Percentiles rank a stretch among this genome's conserved stretches.
These are phyloP conservation scores for Yarrowia divulgata DNA, from an alignment of 805 yeast genomes.

Conservation along the genomic window DNA sequence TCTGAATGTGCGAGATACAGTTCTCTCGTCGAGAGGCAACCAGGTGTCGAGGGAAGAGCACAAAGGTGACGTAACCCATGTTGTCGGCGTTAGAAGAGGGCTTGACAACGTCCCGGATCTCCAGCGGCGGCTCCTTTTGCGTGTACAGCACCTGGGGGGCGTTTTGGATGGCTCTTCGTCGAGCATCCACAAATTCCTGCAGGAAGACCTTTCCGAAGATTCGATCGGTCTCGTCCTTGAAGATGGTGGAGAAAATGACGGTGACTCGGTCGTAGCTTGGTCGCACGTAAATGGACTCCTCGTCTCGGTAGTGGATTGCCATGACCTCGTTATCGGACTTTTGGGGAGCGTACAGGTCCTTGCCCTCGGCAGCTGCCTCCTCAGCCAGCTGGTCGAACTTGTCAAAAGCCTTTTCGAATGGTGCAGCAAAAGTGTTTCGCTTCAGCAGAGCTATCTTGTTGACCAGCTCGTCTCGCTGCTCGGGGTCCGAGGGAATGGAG, in stretches of 20 bases:
- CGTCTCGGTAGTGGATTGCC: slow-evolving; percentile 86
- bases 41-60: slow-evolving; percentile 60
- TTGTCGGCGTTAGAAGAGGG: slow-evolving; percentile 53
- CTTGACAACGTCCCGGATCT: slow-evolving; percentile 58
- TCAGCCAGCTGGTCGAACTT: slow-evolving; percentile 71
- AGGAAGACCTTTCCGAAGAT: slow-evolving; percentile 51
- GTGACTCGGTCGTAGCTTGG: slow-evolving; percentile 97
- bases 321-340: slow-evolving; percentile 63
- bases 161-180: slow-evolving; percentile 93
- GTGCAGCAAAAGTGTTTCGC: slow-evolving; percentile 89
- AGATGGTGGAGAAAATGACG: slow-evolving; percentile 90
- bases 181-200: slow-evolving; percentile 89
- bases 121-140: slow-evolving; percentile 91
- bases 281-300: slow-evolving; percentile 86
- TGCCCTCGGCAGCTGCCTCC: slow-evolving; percentile 50
- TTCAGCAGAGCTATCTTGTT: slow-evolving; percentile 76
- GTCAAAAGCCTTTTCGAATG: slow-evolving; percentile 84
- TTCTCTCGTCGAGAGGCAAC: slow-evolving; percentile 78
- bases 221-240: slow-evolving; percentile 96
- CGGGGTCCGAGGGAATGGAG: slow-evolving; percentile 52
- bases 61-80: slow-evolving; percentile 66
- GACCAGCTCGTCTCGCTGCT: slow-evolving; percentile 62
- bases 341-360: slow-evolving; percentile 54
- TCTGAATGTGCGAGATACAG: slow-evolving; percentile 87
- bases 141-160: slow-evolving; percentile 98